These are phyloP conservation scores for Planoprotostelium fungivorum DNA, from an alignment of 78 protist genomes.

Conservation along the genomic window DNA sequence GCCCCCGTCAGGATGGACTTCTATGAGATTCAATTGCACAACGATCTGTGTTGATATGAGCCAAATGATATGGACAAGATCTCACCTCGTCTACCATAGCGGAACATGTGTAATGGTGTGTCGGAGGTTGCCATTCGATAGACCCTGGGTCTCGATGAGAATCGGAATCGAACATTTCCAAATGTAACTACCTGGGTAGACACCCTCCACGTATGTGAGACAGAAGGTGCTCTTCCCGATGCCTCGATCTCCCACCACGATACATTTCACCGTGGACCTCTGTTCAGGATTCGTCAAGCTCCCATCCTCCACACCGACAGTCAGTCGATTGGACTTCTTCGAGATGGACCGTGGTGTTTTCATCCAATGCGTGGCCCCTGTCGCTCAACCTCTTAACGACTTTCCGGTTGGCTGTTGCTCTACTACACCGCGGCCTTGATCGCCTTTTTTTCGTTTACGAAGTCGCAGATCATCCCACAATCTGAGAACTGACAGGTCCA, in stretches of 20 bases:
- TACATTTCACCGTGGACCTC: not conserved
- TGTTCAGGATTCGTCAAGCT: not conserved
- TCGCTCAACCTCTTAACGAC: too few species aligned
- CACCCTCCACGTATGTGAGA: not conserved
- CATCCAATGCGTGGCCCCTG: too few species aligned
- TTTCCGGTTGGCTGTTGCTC: too few species aligned
- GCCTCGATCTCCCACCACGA: not conserved
- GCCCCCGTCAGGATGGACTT: not conserved
- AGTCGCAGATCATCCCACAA: too few species aligned
- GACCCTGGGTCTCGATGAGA: not conserved
- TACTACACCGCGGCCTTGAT: too few species aligned
- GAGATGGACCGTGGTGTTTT: too few species aligned
- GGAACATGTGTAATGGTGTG: not conserved
- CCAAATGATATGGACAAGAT: not conserved
- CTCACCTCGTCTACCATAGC: not conserved
- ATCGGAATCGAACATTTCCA: not conserved
- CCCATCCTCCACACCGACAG: too few species aligned
- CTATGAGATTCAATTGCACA: not conserved
- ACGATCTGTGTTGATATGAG: not conserved
- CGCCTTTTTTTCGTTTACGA: too few species aligned
- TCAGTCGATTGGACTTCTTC: too few species aligned
- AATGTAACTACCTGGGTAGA: not conserved
- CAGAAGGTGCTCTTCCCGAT: not conserved
- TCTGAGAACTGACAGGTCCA: too few species aligned
- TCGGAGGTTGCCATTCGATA: not conserved